Base-by-base conservation (phyloP, 1,284 basidiomycete species). In the Schizophyllum commune region DNA sequence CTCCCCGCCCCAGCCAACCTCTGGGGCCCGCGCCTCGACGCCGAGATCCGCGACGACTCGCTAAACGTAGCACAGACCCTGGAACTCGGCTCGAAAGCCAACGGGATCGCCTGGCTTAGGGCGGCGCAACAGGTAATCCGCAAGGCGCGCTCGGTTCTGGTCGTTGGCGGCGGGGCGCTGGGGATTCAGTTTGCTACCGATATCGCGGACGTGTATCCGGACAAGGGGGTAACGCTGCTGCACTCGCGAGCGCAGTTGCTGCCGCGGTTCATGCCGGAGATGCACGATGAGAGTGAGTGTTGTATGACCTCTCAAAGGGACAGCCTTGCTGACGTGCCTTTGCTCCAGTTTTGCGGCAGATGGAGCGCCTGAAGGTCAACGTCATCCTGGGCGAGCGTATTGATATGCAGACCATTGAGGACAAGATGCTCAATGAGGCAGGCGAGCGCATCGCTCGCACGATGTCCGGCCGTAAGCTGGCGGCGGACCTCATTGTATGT, bases 111-210 rank as follows among this genome's bases (percentile, higher is more conserved):
- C 2, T 85, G 81, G 78, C 71, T 86, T 39, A 74, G 74, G 64
- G 69, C 71, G 13, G 78, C 77, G 65, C 83, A 83, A 64, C 70
- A 69, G 52, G 66, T 74, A 4, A 73, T 86, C 34, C 73, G 78
- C 57, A 71, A 67, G 0, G 74, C 82, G 0, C 69, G 68, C 1
- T 80, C 73, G 51, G 75, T 86, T 4, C 74, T 85, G 4, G 78
- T 85, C 20, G 81, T 85, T 4, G 84, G 84, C 9, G 84, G 84
- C 4, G 84, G 84, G 5, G 83, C 84, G 2, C 74, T 86, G 33
- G 84, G 84, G 39, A 81, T 86, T 57, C 39, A 91, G 70, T 86
- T 86, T 65, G 86, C 88, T 0, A 82, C 84, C 1, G 89, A 91
- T 68, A 84, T 90, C 64, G 83, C 82, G 34, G 81, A 82, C 13